phyloP scores from a whole-genome alignment of 371 early-diverging fungal genomes.

The Parasitella parasitica region DNA sequence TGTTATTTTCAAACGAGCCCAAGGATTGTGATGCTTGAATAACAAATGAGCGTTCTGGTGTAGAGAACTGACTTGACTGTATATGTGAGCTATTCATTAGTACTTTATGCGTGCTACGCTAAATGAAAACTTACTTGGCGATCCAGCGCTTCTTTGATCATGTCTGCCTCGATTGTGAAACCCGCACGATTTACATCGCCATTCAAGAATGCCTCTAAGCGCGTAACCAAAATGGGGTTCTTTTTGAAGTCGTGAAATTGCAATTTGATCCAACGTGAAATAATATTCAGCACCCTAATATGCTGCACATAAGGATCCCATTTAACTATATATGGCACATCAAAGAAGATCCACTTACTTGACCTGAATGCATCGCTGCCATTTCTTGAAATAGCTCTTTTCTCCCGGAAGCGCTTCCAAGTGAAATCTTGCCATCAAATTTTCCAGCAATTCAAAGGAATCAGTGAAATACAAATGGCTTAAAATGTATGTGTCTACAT shows the following conservation, averaged over 20 bases:
- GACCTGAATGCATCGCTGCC: slow-evolving; percentile 65
- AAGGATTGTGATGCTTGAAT: slow-evolving; percentile 23
- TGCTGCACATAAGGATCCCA: neutral
- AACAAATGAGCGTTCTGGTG: slow-evolving; percentile 23
- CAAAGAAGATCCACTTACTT: slow-evolving; percentile 46
- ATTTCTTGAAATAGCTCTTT: slow-evolving; percentile 52
- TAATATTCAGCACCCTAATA: slow-evolving; percentile 58
- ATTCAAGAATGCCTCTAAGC: slow-evolving; percentile 35
- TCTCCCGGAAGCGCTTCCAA: slow-evolving; percentile 56
- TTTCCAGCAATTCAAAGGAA: slow-evolving; percentile 57
- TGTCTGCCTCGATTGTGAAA: slow-evolving; percentile 32
- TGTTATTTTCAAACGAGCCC: slow-evolving; percentile 6
- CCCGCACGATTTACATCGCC: slow-evolving; percentile 34
- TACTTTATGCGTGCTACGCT: too few species aligned
- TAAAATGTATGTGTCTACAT: slow-evolving; percentile 61
- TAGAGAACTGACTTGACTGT: neutral
- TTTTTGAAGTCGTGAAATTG: slow-evolving; percentile 63
- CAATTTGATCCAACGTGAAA: slow-evolving; percentile 67
- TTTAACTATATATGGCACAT: neutral
- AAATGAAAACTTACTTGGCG: slow-evolving; percentile 18
- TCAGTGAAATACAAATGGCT: slow-evolving; percentile 60
- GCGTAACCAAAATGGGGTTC: slow-evolving; percentile 37
- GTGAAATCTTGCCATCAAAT: slow-evolving; percentile 59
- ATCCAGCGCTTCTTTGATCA: slow-evolving; percentile 33
- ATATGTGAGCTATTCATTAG: neutral